Conservation (phyloP, 306 rosid species). For the Luffa aegyptiaca region DNA sequence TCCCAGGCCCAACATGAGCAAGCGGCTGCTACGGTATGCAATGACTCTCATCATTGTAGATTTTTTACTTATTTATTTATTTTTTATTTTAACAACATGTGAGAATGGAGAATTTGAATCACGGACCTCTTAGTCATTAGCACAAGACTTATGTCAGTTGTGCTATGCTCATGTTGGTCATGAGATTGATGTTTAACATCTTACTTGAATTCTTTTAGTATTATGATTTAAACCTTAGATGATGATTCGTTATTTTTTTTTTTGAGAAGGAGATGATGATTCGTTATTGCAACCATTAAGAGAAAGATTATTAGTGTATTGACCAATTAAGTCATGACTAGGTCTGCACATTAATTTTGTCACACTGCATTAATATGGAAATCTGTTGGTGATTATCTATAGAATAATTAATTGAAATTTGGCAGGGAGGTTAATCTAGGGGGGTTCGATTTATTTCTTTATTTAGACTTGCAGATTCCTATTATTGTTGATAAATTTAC, state of each 20-base stretch:
- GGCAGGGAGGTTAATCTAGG: background rate
- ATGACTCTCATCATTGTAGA: background rate
- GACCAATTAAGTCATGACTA: background rate
- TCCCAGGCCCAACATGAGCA: background rate
- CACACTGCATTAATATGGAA: background rate
- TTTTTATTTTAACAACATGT: too few relatives aligned
- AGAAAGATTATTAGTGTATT: background rate
- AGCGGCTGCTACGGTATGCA: background rate
- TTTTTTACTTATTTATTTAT: too few relatives aligned
- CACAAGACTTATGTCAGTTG: too few relatives aligned
- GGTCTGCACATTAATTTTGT: background rate
- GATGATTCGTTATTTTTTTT: background rate
- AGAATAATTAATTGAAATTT: background rate
- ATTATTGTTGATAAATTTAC: background rate
- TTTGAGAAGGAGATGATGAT: too few relatives aligned
- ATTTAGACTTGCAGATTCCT: background rate
- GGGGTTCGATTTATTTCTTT: background rate
- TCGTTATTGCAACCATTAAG: background rate
- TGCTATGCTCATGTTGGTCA: too few relatives aligned
- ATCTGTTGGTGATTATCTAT: background rate
- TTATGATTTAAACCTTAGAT: background rate
- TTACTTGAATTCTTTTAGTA: background rate
- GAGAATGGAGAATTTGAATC: too few relatives aligned
- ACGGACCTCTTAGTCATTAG: too few relatives aligned
- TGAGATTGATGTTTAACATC: background rate